Conservation (phyloP, 345 rosid genomes). For the Syzygium aromaticum region DNA sequence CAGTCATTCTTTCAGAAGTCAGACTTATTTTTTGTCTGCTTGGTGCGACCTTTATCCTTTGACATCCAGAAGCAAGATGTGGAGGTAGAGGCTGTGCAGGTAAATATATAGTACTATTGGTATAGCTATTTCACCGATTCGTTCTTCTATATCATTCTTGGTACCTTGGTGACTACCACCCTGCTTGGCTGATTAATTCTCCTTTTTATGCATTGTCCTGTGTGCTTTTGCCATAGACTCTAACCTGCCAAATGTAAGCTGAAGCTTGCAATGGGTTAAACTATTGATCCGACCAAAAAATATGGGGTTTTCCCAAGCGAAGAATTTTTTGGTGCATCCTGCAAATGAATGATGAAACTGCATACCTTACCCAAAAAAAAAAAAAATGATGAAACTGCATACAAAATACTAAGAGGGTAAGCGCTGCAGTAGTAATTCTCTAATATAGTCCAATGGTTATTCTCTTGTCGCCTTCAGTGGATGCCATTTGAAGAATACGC, state of each 20-base stretch:
- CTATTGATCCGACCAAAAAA: neutral
- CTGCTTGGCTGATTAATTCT: neutral
- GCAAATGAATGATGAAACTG: neutral
- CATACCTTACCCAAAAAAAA: no score
- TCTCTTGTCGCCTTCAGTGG: constrained; percentile 42
- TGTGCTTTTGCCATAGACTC: neutral
- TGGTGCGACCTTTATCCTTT: constrained; percentile 59
- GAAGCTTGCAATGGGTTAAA: neutral
- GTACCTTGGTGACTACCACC: neutral
- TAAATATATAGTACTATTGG: constrained; percentile 3
- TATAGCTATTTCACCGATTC: neutral
- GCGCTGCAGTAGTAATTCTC: neutral
- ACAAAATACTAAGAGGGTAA: neutral
- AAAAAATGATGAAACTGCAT: no score
- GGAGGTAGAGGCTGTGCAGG: constrained; percentile 78
- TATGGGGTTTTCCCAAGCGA: neutral
- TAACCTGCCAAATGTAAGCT: neutral
- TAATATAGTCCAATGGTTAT: neutral
- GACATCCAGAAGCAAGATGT: constrained; percentile 59
- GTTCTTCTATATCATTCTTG: neutral
- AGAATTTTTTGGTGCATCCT: neutral
- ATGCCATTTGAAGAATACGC: constrained; percentile 50
- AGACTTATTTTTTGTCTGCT: constrained; percentile 73
- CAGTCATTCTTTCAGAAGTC: constrained; percentile 62
- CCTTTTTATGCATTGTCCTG: neutral